Evolutionary conservation across 805 yeast species (phyloP).

Genomic region (Priceomyces castillae): DNA sequence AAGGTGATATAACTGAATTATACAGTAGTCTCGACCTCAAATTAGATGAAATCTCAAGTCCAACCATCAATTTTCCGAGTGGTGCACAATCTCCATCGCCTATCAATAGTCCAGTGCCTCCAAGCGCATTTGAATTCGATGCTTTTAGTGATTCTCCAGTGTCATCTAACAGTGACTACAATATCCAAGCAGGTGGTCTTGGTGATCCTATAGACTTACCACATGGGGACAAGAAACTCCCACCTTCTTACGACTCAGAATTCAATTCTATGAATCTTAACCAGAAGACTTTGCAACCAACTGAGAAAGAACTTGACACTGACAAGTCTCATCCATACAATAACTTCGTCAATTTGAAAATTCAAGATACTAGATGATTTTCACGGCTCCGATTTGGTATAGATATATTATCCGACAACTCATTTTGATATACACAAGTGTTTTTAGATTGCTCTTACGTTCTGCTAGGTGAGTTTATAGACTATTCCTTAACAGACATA

Average conservation of each 20-base stretch:
- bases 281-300: constrained; percentile 25
- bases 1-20: constrained; percentile 34
- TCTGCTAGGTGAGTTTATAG: constrained; percentile 1
- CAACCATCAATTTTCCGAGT: constrained; percentile 4
- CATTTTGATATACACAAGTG: not conserved
- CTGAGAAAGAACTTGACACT: not conserved
- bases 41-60: constrained; percentile 9
- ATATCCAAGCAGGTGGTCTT: not conserved
- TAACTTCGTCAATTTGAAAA: constrained; percentile 7
- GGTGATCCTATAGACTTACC: constrained; percentile 5
- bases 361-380: not conserved
- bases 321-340: constrained; percentile 18
- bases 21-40: constrained; percentile 19
- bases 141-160: constrained; percentile 6
- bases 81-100: constrained; percentile 3
- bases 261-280: constrained; percentile 19
- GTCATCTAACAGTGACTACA: constrained; percentile 4
- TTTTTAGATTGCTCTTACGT: not conserved
- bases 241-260: not conserved
- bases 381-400: not conserved
- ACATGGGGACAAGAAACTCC: not conserved
- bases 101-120: constrained; percentile 2
- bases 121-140: constrained; percentile 18
- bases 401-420: not conserved
- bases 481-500: not conserved